Evolutionary conservation across 768 basidiomycete species (phyloP), one percentile per base, ranked within the genome.

Genomic region (Fibroporia radiculosa): DNA sequence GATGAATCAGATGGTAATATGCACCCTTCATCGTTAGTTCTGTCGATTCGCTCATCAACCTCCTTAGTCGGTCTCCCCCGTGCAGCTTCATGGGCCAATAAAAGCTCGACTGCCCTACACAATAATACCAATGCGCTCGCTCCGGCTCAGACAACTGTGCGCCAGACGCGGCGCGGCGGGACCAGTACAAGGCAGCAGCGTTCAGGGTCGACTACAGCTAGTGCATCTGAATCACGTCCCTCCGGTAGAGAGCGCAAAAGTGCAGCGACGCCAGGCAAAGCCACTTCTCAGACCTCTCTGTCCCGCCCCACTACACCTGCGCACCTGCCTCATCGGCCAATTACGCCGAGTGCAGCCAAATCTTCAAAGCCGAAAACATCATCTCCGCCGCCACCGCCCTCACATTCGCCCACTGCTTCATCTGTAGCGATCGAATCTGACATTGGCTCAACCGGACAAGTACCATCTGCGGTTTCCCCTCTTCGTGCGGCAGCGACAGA

Each of bases 271-370:
- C 50, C 64, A 22, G 60, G 66, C 8, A 75, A 74, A 48, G 57
- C 74, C 1, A 59, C 73, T 23, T 71, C 77, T 3, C 70, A 71
- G 44, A 61, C 65, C 4, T 73, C 73, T 13, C 66, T 73, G 0
- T 80, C 82, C 16, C 74, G 83, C 23, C 74, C 84, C 19, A 61
- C 75, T 5, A 80, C 75, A 0, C 80, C 82, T 36, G 69, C 73
- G 16, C 38, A 47, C 38, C 48, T 62, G 24, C 54, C 71, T 16
- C 68, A 64, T 39, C 68, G 71, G 22, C 66, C 76, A 35, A 61
- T 67, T 4, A 69, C 73, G 4, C 70, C 77, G 2, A 72, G 72
- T 41, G 56, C 53, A 40, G 56, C 53, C 63, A 72, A 66, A 36
- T 51, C 41, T 34, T 51, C 50, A 63, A 71, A 61, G 46, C 54